Evolutionary conservation across 306 rosid genomes (phyloP).

Genomic region (Ziziphus jujuba): DNA sequence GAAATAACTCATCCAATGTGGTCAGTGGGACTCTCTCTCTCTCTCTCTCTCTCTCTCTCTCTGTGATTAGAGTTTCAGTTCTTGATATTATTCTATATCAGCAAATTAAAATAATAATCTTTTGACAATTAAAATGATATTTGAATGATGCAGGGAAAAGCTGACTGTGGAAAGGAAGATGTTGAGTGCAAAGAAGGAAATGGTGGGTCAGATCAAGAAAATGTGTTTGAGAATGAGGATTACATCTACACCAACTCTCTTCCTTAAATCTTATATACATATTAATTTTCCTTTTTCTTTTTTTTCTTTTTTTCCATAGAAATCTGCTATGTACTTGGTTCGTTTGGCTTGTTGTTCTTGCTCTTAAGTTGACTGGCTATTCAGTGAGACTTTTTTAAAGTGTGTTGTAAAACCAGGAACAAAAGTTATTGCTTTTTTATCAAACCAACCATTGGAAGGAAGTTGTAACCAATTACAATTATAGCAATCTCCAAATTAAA

Average conservation of each 20-base stretch:
- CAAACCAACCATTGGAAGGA: too few relatives aligned
- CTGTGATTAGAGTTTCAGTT: too few relatives aligned
- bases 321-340: not conserved
- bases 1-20: slow-evolving; percentile 18
- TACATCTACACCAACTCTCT: slow-evolving; percentile 64
- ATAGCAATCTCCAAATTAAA: too few relatives aligned
- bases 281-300: too few relatives aligned
- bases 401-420: too few relatives aligned
- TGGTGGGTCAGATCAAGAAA: slow-evolving; percentile 23
- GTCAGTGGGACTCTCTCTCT: slow-evolving; percentile 38
- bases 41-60: not conserved
- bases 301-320: not conserved
- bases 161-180: slow-evolving; percentile 29
- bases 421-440: too few relatives aligned
- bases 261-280: slow-evolving; percentile 30
- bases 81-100: too few relatives aligned
- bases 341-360: too few relatives aligned
- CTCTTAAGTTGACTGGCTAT: too few relatives aligned
- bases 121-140: not conserved
- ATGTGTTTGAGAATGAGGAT: slow-evolving; percentile 55
- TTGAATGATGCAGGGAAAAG: slow-evolving; percentile 47
- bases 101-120: not conserved
- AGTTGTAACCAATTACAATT: too few relatives aligned
- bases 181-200: slow-evolving; percentile 37
- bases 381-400: too few relatives aligned